Evolutionary conservation across 2,329 filamentous ascomycete species (phyloP), one percentile per base, ranked within the genome.

Genomic region (Chlorencoelia australis): DNA sequence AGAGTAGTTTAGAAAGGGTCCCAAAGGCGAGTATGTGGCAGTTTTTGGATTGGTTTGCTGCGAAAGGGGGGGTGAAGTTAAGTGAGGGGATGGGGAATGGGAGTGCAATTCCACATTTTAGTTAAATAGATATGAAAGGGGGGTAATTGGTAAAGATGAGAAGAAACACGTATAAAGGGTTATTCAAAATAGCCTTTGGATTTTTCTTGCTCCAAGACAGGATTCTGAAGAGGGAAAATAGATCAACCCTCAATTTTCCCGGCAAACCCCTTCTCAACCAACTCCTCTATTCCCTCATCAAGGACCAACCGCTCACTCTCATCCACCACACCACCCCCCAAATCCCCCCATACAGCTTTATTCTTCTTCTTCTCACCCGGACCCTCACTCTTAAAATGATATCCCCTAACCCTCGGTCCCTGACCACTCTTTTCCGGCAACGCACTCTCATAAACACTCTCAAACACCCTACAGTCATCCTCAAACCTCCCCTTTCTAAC

Each of bases 331-430:
- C 19, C 19, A 3, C 11, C 33, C 5, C 50, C 55, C 18, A 82
- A 63, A 39, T 69, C 71, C 28, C 72, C 73, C 67, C 79, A 93
- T 1, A 73, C 69, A 9, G 75, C 68, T 24, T 72, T 68, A 55
- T 88, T 87, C 48, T 78, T 79, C 57, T 69, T 81, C 18, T 73
- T 68, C 32, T 77, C 71, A 6, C 71, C 70, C 0, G 74, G 46
- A 1, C 51, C 78, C 31, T 77, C 71, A 33, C 75, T 74, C 59
- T 82, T 86, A 58, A 79, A 82, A 53, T 93, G 82, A 52, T 94
- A 93, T 2, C 87, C 87, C 51, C 87, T 70, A 22, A 82, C 69
- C 57, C 85, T 71, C 7, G 91, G 91, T 7, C 88, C 77, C 50
- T 80, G 67, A 0, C 87, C 89, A 0, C 76, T 85, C 24, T 79